Evolutionary conservation across 352 stramenopile genomes (phyloP).

Genomic region (Pythium sukuiense): DNA sequence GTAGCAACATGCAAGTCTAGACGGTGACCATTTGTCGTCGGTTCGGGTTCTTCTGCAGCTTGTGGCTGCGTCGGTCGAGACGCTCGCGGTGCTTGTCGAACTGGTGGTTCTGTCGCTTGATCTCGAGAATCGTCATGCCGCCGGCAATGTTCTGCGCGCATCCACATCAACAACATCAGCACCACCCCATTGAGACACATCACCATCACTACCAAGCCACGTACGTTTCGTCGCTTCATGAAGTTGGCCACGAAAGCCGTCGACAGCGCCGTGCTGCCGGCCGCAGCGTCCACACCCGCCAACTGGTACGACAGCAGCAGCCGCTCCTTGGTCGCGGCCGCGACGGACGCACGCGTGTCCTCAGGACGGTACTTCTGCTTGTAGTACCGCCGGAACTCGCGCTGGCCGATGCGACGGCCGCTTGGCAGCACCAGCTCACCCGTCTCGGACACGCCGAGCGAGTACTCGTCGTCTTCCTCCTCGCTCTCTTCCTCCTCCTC

Average conservation of each 20-base stretch:
- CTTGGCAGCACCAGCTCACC: constrained; percentile 87
- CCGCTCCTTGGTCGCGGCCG: constrained; percentile 77
- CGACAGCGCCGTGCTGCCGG: constrained; percentile 65
- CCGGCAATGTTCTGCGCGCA: constrained; percentile 65
- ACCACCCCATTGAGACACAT: background rate
- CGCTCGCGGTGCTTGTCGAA: constrained; percentile 81
- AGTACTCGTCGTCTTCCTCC: constrained; percentile 49
- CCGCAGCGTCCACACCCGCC: constrained; percentile 59
- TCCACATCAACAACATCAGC: constrained; percentile 1
- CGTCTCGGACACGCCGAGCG: constrained; percentile 82
- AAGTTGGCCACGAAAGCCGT: constrained; percentile 82
- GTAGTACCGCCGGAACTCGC: constrained; percentile 90
- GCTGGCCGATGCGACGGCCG: constrained; percentile 84
- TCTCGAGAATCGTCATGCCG: constrained; percentile 71
- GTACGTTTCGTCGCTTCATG: constrained; percentile 71
- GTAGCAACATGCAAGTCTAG: constrained; percentile 34
- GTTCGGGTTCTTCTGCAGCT: constrained; percentile 85
- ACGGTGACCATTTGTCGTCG: constrained; percentile 73
- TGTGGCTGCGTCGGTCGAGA: constrained; percentile 81
- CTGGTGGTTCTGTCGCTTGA: constrained; percentile 65
- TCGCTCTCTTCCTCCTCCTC: constrained; percentile 45
- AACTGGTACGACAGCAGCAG: constrained; percentile 75
- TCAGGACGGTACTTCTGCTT: constrained; percentile 86
- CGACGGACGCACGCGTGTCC: constrained; percentile 69
- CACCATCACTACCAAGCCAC: constrained; percentile 13